Conservation (phyloP, 2,329 filamentous ascomycete genomes). For the Huntiella bhutanensis region DNA sequence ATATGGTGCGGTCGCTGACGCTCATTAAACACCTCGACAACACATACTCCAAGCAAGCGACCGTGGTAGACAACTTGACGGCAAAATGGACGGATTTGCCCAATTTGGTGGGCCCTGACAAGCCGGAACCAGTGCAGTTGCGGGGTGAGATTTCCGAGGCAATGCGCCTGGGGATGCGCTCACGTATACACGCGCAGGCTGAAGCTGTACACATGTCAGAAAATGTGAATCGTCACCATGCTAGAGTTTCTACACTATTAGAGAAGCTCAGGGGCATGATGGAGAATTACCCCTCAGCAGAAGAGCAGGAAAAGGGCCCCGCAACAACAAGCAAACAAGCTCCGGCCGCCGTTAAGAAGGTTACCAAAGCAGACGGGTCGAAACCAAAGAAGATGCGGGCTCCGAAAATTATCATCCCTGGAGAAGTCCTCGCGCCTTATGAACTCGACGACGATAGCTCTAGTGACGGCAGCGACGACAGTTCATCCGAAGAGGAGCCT, state of each 20-base stretch:
- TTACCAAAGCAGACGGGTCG: background rate
- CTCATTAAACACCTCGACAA: slow-evolving; percentile 46
- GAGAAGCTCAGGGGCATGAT: slow-evolving; percentile 40
- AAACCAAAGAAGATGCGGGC: slow-evolving; percentile 19
- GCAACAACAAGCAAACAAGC: background rate
- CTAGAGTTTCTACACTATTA: slow-evolving; percentile 38
- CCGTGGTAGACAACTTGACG: slow-evolving; percentile 36
- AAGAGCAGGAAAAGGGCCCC: slow-evolving; percentile 23
- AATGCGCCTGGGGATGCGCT: slow-evolving; percentile 33
- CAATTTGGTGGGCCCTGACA: slow-evolving; percentile 21
- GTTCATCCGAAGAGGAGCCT: slow-evolving; percentile 24
- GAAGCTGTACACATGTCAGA: slow-evolving; percentile 45
- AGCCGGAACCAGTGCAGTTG: slow-evolving; percentile 28
- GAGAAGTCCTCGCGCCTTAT: slow-evolving; percentile 46
- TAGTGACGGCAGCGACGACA: slow-evolving; percentile 29
- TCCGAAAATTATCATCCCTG: slow-evolving; percentile 44
- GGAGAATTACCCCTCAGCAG: slow-evolving; percentile 36
- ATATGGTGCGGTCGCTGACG: slow-evolving; percentile 45
- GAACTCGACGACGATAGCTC: slow-evolving; percentile 43
- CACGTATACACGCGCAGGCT: slow-evolving; percentile 38
- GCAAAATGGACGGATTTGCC: slow-evolving; percentile 38
- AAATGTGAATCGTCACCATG: slow-evolving; percentile 42
- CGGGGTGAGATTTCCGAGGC: slow-evolving; percentile 41
- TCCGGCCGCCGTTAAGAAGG: background rate
- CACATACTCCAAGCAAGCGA: slow-evolving; percentile 36